Conservation (phyloP, 2,329 filamentous ascomycete genomes). For the Phoma sp. region DNA sequence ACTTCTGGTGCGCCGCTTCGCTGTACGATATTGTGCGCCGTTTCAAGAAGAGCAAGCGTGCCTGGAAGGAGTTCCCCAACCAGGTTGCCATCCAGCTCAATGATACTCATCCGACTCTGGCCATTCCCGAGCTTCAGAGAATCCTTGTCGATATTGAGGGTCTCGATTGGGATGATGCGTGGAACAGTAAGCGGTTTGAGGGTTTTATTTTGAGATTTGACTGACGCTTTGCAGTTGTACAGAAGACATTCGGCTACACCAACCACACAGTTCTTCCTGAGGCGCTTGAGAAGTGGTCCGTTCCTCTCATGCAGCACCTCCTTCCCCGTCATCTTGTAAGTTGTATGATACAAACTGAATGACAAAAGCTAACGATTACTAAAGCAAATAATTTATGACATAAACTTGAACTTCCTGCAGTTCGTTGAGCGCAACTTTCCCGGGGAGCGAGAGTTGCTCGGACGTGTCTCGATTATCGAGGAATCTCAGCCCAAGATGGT, state of each 20-base stretch:
- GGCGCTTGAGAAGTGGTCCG: conserved; percentile 97
- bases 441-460: conserved; percentile 82
- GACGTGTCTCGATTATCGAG: conserved; percentile 94
- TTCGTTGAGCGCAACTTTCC: conserved; percentile 89
- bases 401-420: conserved; percentile 94
- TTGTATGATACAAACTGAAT: too few species aligned
- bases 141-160: conserved; percentile 90
- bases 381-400: conserved; percentile 86
- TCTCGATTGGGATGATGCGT: conserved; percentile 90
- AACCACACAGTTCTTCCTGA: conserved; percentile 98
- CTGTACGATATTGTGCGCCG: conserved; percentile 94
- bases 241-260: conserved; percentile 84
- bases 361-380: conserved; percentile 8
- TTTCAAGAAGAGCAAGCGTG: conserved; percentile 95
- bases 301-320: conserved; percentile 88
- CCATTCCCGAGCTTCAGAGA: conserved; percentile 93
- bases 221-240: conserved; percentile 50
- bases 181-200: conserved; percentile 67
- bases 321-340: conserved; percentile 79
- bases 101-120: conserved; percentile 94
- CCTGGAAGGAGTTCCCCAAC: conserved; percentile 90
- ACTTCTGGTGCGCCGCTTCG: conserved; percentile 99
- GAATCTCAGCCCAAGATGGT: conserved; percentile 98
- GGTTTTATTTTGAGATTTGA: neutral
- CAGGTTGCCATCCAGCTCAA: conserved; percentile 98